These are phyloP conservation scores for Backusella circina DNA, from an alignment of 192 early-diverging fungal species.

Conservation along the genomic window DNA sequence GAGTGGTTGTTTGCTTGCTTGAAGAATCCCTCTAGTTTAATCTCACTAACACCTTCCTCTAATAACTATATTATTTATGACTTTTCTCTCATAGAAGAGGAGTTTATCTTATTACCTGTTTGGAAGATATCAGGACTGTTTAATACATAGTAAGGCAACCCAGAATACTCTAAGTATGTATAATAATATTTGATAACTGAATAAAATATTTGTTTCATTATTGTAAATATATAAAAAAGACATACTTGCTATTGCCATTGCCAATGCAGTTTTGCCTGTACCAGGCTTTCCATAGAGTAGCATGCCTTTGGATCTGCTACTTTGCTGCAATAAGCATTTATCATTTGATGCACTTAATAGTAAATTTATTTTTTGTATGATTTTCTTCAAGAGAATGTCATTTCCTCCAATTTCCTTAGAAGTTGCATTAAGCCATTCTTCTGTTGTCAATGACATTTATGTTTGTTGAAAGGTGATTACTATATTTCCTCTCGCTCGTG, in stretches of 20 bases:
- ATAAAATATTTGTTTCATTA: not conserved
- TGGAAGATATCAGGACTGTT: constrained; percentile 17
- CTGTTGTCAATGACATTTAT: not conserved
- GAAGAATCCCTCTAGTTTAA: constrained; percentile 40
- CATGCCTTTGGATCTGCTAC: constrained; percentile 35
- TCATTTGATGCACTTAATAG: not conserved
- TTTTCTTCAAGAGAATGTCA: not conserved
- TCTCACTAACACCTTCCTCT: constrained; percentile 58
- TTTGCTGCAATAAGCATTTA: not conserved
- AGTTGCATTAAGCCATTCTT: not conserved
- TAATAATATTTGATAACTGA: not conserved
- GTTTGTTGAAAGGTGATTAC: not conserved
- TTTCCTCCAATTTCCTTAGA: not conserved
- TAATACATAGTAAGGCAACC: constrained; percentile 7
- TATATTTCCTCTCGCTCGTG: not conserved
- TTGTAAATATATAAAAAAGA: not conserved
- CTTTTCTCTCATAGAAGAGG: not conserved
- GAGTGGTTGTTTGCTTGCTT: constrained; percentile 18
- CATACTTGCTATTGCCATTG: constrained; percentile 37
- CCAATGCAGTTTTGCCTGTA: constrained; percentile 48
- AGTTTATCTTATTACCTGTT: not conserved
- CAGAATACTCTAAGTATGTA: constrained; percentile 6
- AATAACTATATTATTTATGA: not conserved
- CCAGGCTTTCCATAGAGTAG: constrained; percentile 48
- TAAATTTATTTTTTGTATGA: not conserved